phyloP scores from a whole-genome alignment of 352 stramenopile genomes.

The Detonula confervacea region DNA sequence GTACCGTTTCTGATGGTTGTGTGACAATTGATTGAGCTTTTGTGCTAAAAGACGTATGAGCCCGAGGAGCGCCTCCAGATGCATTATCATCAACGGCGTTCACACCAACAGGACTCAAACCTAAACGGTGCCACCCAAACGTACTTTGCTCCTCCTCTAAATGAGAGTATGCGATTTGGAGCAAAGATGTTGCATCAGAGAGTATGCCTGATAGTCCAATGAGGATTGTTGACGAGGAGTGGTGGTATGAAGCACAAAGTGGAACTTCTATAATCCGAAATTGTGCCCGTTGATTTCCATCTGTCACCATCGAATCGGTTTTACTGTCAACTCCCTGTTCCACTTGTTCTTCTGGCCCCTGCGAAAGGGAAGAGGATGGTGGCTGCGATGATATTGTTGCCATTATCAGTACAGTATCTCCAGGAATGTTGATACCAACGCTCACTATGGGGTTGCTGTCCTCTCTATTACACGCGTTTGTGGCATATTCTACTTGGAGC shows the following conservation, averaged over 20 bases:
- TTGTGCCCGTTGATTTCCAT: conserved; percentile 30
- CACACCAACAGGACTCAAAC: conserved; percentile 39
- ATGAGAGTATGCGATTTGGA: conserved; percentile 51
- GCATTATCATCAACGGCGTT: conserved; percentile 14
- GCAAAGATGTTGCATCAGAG: conserved; percentile 52
- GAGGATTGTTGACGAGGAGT: conserved; percentile 42
- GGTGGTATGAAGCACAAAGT: conserved; percentile 26
- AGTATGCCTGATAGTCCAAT: conserved; percentile 54
- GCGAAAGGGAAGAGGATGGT: conserved; percentile 17
- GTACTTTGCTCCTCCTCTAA: conserved; percentile 55
- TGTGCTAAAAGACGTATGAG: not conserved
- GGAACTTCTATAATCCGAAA: conserved; percentile 60
- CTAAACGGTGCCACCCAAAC: conserved; percentile 55
- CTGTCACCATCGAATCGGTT: not conserved
- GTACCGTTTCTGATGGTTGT: conserved; percentile 40
- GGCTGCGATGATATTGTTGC: conserved; percentile 46
- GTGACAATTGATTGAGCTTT: conserved; percentile 22
- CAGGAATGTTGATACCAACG: conserved; percentile 35
- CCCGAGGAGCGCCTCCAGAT: not conserved
- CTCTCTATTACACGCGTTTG: conserved; percentile 40
- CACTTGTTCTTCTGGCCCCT: conserved; percentile 1
- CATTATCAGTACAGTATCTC: conserved; percentile 50
- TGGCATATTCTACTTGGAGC: conserved; percentile 85
- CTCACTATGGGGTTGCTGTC: conserved; percentile 50
- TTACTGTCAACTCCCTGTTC: conserved; percentile 10